Percentiles rank a stretch among this genome's conserved stretches.
phyloP scores from a whole-genome alignment of 179 eudicot species.

The Spinacia oleracea region DNA sequence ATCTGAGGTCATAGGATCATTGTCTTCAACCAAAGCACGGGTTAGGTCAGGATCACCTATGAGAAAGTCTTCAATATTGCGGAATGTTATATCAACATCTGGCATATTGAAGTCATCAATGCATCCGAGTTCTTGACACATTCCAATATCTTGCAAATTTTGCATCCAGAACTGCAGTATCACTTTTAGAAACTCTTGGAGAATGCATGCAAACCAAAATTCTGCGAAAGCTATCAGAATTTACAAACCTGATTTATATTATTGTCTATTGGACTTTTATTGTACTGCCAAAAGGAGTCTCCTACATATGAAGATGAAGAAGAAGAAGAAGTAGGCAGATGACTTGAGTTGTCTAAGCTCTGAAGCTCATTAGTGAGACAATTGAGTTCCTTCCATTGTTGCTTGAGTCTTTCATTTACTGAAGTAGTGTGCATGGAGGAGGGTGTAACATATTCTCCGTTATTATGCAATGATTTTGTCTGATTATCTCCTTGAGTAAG shows the following conservation, averaged over 20 bases:
- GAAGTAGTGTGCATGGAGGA: conserved; percentile 27
- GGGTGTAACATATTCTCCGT: conserved; percentile 31
- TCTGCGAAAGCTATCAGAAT: not conserved
- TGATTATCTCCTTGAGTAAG: conserved; percentile 40
- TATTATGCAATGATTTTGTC: conserved; percentile 29
- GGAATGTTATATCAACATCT: conserved; percentile 69
- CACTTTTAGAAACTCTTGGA: conserved; percentile 9
- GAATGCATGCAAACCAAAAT: not conserved
- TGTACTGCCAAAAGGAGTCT: conserved; percentile 54
- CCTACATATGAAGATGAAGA: conserved; percentile 28
- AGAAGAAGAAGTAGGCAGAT: conserved; percentile 37
- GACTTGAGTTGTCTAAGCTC: conserved; percentile 20
- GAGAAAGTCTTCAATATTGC: conserved; percentile 66
- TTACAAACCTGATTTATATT: conserved; percentile 57
- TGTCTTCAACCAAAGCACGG: conserved; percentile 40
- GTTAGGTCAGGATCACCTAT: conserved; percentile 45
- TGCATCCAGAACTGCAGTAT: conserved; percentile 69
- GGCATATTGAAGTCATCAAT: conserved; percentile 61
- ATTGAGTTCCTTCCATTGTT: conserved; percentile 26
- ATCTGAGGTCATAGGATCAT: conserved; percentile 31
- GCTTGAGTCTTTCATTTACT: conserved; percentile 32
- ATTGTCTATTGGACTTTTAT: conserved; percentile 37
- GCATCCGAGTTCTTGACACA: conserved; percentile 56
- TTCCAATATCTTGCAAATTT: conserved; percentile 73
- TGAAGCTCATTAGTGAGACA: conserved; percentile 32